Evolutionary conservation across 352 stramenopile species (phyloP).

Genomic region (Pythium chondricola): DNA sequence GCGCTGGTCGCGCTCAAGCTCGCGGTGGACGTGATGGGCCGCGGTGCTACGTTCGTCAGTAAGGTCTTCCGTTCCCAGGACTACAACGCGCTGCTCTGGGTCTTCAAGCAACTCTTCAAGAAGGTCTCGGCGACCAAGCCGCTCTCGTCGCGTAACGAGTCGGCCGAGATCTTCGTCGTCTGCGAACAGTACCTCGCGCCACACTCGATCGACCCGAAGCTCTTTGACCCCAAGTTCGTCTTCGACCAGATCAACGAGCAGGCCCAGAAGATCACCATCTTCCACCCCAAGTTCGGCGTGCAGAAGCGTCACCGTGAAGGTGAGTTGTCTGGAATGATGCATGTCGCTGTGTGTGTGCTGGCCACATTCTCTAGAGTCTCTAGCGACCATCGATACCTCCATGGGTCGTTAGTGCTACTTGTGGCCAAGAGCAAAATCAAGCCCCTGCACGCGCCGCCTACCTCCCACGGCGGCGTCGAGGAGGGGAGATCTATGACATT

Average conservation of each 20-base stretch:
- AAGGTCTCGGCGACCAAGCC: constrained; percentile 98
- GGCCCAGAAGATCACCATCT: constrained; percentile 92
- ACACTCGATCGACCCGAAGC: constrained; percentile 95
- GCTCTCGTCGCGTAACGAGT: constrained; percentile 96
- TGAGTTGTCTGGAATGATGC: constrained; percentile 30
- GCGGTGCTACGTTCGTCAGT: constrained; percentile 90
- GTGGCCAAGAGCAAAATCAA: constrained; percentile 90
- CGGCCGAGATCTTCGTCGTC: constrained; percentile 99
- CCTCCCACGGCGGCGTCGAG: constrained; percentile 8
- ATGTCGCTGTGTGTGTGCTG: constrained; percentile 9
- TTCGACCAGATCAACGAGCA: constrained; percentile 93
- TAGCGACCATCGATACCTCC: constrained; percentile 55
- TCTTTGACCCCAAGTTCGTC: constrained; percentile 97
- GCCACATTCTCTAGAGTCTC: constrained; percentile 42
- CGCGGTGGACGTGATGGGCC: constrained; percentile 95
- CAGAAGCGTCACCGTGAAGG: constrained; percentile 92
- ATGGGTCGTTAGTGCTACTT: constrained; percentile 85
- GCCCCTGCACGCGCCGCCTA: constrained; percentile 42
- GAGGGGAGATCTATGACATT: constrained; percentile 84
- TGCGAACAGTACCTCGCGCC: constrained; percentile 94
- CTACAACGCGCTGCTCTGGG: constrained; percentile 98
- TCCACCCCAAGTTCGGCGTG: constrained; percentile 97
- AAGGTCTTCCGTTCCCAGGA: constrained; percentile 98
- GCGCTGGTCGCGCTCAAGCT: constrained; percentile 95
- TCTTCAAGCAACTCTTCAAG: constrained; percentile 99